Base-by-base conservation (phyloP, 768 basidiomycete genomes). In the Lactifluus hygrophoroides region DNA sequence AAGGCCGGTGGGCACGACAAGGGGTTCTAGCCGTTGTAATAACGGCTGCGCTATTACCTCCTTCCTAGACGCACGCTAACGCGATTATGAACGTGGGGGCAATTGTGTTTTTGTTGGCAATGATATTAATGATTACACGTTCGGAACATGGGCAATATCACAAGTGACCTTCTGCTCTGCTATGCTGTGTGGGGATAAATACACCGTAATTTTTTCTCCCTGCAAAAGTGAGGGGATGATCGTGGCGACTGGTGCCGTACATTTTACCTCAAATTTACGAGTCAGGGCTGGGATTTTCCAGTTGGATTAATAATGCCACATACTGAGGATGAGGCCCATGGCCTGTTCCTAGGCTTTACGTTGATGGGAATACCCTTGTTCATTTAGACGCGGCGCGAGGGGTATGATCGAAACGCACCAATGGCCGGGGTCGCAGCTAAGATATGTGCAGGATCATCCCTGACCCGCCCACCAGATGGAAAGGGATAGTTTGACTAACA, bases 1-100 rank as follows among this genome's bases (percentile, higher is more conserved):
- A 71, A 66, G 45, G 66, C 66, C 35, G 74, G 75, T 16, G 70
- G 69, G 5, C 70, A 78, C 63, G 68, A 67, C 63, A 78, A 77
- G 68, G 76, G 77, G 13, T 70, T 78, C 67, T 78, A 69, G 71
- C 46, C 14, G 35, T 40, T 51, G 47, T 56, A 28, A 34, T 14
- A 19, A 63, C 34, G 42, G 47, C 35, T 21, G 30, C 35, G 42
- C n/a, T 16, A 46, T 35, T n/a, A n/a, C n/a, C n/a, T n/a, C n/a
- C n/a, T n/a, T 54, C 38, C 45, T 37, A 50, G 45, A 40, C 51
- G 50, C 50, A 47, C 54, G n/a, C 42, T 64, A 47, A 52, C 49
- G 37, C 48, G 30, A 58, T 42, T 58, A 42, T 37, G 25, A 34
- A 58, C 42, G 53, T 43, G 38, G 25, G 40, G 28, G 43, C 5